Percentiles rank a stretch among this genome's conserved stretches.
Evolutionary conservation across 257 asterid genomes (phyloP).

Genomic region (Nicotiana sylvestris): DNA sequence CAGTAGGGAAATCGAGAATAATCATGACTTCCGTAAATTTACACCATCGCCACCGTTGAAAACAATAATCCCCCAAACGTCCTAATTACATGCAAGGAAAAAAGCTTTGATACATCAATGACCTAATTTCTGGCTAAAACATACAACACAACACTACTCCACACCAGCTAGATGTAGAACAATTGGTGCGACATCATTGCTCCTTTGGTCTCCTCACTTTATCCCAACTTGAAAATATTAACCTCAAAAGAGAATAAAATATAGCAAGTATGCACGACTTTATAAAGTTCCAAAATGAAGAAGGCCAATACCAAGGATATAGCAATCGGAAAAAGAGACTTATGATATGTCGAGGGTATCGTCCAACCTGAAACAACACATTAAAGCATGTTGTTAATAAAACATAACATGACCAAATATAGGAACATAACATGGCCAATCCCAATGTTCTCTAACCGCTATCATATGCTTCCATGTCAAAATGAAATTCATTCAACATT

Average conservation of each 20-base stretch:
- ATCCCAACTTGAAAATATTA: slow-evolving; percentile 51
- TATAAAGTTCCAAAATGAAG: slow-evolving; percentile 83
- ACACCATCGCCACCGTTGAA: not conserved
- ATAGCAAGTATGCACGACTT: slow-evolving; percentile 53
- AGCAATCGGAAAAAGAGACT: slow-evolving; percentile 71
- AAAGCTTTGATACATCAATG: not conserved
- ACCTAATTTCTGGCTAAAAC: not conserved
- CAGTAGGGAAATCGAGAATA: not conserved
- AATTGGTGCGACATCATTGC: not conserved
- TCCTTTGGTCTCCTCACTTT: slow-evolving; percentile 30
- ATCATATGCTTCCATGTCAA: not conserved
- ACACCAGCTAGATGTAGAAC: not conserved
- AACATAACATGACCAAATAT: too few relatives aligned
- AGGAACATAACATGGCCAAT: too few relatives aligned
- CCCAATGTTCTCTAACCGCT: not conserved
- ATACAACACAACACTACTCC: not conserved
- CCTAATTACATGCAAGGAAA: not conserved
- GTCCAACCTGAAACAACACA: slow-evolving; percentile 54
- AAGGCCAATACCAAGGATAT: slow-evolving; percentile 98
- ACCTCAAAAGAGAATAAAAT: slow-evolving; percentile 42
- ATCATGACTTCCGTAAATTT: not conserved
- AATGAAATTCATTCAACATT: not conserved
- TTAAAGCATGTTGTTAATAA: too few relatives aligned
- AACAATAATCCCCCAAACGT: not conserved
- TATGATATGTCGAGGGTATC: slow-evolving; percentile 73